Evolutionary conservation across 179 eudicot genomes (phyloP), one percentile per base, ranked within the genome.

Genomic region (Heliamphora pulchella): DNA sequence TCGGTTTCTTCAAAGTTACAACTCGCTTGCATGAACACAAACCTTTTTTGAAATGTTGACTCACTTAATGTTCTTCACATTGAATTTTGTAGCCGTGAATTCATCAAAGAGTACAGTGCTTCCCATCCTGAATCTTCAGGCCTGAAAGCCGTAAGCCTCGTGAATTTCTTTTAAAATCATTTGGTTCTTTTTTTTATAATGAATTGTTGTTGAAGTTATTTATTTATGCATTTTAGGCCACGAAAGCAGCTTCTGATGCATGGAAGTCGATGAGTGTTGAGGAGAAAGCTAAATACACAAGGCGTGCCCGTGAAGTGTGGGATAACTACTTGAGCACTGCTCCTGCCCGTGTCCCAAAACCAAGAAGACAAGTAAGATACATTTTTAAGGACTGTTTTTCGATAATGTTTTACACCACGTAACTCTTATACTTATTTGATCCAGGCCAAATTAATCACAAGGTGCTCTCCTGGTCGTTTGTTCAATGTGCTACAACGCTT

Each of bases 281-380:
- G 66, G 89, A 87, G 78, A 87, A 87, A 79, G 80, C 82, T 75
- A 87, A 87, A 76, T 87, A 87, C 78, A 80, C 87, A 3, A 80
- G 51, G 43, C 89, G 85, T 78, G 85, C 89, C 76, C 85, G 89
- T 82, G 87, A 87, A 82, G 87, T 87, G 65, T 87, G 89, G 89
- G 85, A 84, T 79, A 64, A 87, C 71, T 87, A 87, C 78, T 82
- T 87, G 77, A 84, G 87, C 74, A 58, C 74, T 53, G 80, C 84
- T 14, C 88, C 88, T 57, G 78, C 87, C 20, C 83, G 85, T 71
- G 79, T 58, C 69, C 84, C 82, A 77, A 87, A 80, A 65, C 85
- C 87, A 10, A 80, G 85, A 82, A 82, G 78, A 81, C 87, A 84
- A 81, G 87, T 84, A 51, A 46, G 4, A 64, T 14, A 47, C 14